Percentiles rank a stretch among this genome's conserved stretches.
Evolutionary conservation across 768 basidiomycete species (phyloP).

Genomic region (Naematelia encephala): DNA sequence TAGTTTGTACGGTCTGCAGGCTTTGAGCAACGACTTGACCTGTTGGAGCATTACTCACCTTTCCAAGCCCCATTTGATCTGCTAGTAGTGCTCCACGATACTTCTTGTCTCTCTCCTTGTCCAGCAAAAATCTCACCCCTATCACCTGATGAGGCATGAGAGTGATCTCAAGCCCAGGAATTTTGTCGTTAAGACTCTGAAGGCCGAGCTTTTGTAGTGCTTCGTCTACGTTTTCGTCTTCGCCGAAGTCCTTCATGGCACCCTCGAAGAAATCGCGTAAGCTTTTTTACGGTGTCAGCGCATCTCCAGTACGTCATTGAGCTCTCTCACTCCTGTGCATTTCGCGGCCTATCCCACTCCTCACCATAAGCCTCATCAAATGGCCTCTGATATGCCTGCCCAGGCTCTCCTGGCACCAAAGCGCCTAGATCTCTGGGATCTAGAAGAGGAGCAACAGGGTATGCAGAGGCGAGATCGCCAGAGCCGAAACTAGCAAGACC

Average conservation of each 20-base stretch:
- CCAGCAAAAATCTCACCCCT: slow-evolving; percentile 76
- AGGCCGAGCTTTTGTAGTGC: slow-evolving; percentile 61
- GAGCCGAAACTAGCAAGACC: background rate
- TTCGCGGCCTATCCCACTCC: background rate
- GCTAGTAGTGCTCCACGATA: slow-evolving; percentile 45
- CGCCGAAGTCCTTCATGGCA: slow-evolving; percentile 41
- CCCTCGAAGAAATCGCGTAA: slow-evolving; percentile 38
- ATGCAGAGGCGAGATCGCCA: background rate
- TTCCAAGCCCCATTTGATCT: slow-evolving; percentile 67
- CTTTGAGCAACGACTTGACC: slow-evolving; percentile 10
- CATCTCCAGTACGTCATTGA: background rate
- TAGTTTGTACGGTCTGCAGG: slow-evolving; percentile 50
- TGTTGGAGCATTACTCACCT: background rate
- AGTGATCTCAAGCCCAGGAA: slow-evolving; percentile 62
- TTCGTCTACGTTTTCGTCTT: slow-evolving; percentile 60
- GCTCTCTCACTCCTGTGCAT: background rate
- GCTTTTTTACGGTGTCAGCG: slow-evolving; percentile 11
- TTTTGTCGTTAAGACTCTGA: slow-evolving; percentile 53
- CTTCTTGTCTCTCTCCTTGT: slow-evolving; percentile 47
- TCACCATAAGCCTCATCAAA: background rate
- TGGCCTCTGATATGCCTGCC: background rate
- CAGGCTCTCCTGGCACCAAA: background rate
- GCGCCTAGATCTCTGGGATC: background rate
- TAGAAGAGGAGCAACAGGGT: background rate
- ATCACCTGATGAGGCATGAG: slow-evolving; percentile 65